Conservation (phyloP, 768 basidiomycete genomes). For the Tremella mesenterica region DNA sequence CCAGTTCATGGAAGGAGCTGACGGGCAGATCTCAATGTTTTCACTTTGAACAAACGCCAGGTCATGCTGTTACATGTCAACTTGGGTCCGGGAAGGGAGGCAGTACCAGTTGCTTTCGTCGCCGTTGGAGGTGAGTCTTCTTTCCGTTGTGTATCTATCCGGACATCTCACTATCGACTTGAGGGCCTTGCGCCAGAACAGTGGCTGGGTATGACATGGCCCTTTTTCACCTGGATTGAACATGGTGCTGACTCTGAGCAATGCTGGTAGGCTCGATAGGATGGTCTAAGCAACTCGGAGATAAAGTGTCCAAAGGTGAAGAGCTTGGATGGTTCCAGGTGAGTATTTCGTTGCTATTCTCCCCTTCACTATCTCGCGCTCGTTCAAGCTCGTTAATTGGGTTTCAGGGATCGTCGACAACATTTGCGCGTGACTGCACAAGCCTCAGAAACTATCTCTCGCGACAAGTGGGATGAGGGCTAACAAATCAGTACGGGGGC, state of each 20-base stretch:
- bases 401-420: neutral
- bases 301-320: conserved; percentile 48
- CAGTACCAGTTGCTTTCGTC: conserved; percentile 55
- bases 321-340: conserved; percentile 56
- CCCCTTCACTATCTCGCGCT: too few species aligned
- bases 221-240: too few species aligned
- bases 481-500: conserved; percentile 64
- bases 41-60: conserved; percentile 43
- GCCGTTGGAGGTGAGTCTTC: conserved; percentile 56
- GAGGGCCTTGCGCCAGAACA: too few species aligned
- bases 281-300: conserved; percentile 51
- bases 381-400: too few species aligned
- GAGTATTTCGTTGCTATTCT: too few species aligned
- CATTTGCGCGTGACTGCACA: neutral
- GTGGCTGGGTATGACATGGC: too few species aligned
- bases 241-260: conserved; percentile 36
- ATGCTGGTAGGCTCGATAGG: conserved; percentile 68
- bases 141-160: too few species aligned
- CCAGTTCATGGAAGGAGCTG: conserved; percentile 47
- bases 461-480: neutral
- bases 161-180: too few species aligned
- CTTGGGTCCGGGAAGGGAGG: conserved; percentile 25
- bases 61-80: conserved; percentile 34
- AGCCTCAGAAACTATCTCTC: too few species aligned
- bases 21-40: conserved; percentile 40